phyloP scores from a whole-genome alignment of 495 filamentous ascomycete genomes.

The Bryoglossum gracile region DNA sequence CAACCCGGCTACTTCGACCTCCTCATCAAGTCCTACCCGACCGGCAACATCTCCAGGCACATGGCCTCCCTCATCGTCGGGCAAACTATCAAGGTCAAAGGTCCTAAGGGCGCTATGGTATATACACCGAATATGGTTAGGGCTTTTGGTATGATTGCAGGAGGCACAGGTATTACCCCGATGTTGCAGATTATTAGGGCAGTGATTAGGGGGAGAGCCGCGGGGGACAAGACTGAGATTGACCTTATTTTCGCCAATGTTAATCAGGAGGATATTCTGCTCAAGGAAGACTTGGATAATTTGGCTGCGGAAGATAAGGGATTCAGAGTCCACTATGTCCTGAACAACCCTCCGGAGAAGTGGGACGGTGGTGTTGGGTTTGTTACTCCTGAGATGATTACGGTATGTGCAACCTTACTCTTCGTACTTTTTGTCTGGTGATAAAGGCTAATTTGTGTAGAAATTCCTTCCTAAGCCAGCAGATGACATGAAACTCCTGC shows the following conservation, averaged over 20 bases:
- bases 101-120: conserved; percentile 94
- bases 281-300: conserved; percentile 82
- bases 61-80: conserved; percentile 76
- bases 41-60: conserved; percentile 91
- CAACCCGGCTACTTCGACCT: conserved; percentile 94
- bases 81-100: conserved; percentile 78
- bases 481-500: conserved; percentile 84
- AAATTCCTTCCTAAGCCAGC: conserved; percentile 78
- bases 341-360: conserved; percentile 88
- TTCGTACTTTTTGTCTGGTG: not conserved
- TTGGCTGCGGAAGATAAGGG: conserved; percentile 66
- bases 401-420: no score
- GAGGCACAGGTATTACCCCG: conserved; percentile 94
- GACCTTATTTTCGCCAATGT: conserved; percentile 97
- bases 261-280: conserved; percentile 81
- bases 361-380: conserved; percentile 92
- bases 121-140: conserved; percentile 93
- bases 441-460: conserved; percentile 36
- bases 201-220: conserved; percentile 72
- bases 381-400: conserved; percentile 92
- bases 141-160: conserved; percentile 95
- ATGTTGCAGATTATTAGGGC: conserved; percentile 95
- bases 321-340: conserved; percentile 85
- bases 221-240: conserved; percentile 78
- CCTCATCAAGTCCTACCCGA: conserved; percentile 94